Evolutionary conservation across 2,329 filamentous ascomycete genomes (phyloP).

Genomic region (Rhynchosporium secalis): DNA sequence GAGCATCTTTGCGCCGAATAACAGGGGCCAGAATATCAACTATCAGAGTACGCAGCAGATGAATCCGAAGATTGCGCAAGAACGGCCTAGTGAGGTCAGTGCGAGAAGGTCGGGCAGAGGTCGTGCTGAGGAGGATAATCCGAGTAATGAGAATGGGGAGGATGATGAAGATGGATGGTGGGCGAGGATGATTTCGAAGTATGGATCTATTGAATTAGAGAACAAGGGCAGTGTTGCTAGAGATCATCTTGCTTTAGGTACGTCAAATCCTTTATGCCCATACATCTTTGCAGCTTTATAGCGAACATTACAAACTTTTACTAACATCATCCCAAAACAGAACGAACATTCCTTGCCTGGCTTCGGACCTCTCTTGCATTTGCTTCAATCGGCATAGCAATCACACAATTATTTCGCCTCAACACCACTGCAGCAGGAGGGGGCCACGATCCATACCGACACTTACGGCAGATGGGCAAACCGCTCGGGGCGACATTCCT

Average conservation of each 20-base stretch:
- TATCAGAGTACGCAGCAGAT: constrained; percentile 30
- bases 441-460: constrained; percentile 40
- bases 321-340: constrained; percentile 45
- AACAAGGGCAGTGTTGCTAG: constrained; percentile 83
- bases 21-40: constrained; percentile 24
- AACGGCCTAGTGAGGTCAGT: constrained; percentile 22
- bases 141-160: constrained; percentile 18
- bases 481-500: constrained; percentile 77
- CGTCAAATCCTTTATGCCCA: neutral
- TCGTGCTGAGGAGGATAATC: constrained; percentile 8
- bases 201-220: constrained; percentile 67
- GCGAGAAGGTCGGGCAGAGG: constrained; percentile 22
- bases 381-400: constrained; percentile 77
- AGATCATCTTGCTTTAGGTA: constrained; percentile 79
- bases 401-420: constrained; percentile 82
- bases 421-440: constrained; percentile 55
- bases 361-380: constrained; percentile 79
- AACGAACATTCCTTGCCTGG: constrained; percentile 85
- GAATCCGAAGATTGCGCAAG: constrained; percentile 2
- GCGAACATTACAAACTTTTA: constrained; percentile 3
- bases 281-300: neutral
- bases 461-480: constrained; percentile 65
- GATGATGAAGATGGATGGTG: constrained; percentile 50
- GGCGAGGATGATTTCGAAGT: constrained; percentile 48
- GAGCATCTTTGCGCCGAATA: constrained; percentile 40